phyloP scores from a whole-genome alignment of 176 grass and related monocot genomes.

The Tillandsia fasciculata region DNA sequence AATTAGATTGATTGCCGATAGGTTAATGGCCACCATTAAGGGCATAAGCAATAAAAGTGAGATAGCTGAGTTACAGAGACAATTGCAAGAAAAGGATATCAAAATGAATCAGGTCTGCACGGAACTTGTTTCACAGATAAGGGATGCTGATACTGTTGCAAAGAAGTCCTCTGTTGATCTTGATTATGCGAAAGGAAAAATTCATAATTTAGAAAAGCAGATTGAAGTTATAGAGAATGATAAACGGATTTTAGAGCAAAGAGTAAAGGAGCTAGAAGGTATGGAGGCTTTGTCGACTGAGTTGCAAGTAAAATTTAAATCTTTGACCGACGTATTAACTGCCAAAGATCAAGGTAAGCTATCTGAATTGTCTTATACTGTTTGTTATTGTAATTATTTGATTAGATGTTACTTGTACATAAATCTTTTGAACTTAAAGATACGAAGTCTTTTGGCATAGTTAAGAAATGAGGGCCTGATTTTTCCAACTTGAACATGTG shows the following conservation, averaged over 20 bases:
- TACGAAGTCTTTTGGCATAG: too few relatives aligned
- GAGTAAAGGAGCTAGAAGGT: conserved; percentile 49
- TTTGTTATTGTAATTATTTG: neutral
- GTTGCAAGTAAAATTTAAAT: conserved; percentile 48
- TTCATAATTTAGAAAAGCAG: conserved; percentile 59
- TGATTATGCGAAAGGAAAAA: conserved; percentile 41
- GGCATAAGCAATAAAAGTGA: conserved; percentile 31
- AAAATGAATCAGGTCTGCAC: conserved; percentile 58
- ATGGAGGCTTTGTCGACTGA: conserved; percentile 41
- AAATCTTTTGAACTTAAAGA: too few relatives aligned
- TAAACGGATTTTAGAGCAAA: conserved; percentile 46
- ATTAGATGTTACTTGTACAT: neutral
- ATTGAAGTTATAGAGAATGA: conserved; percentile 53
- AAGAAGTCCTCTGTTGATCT: conserved; percentile 39
- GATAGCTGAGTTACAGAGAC: conserved; percentile 72
- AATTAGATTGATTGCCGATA: conserved; percentile 52
- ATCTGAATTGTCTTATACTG: neutral
- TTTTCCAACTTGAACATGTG: too few relatives aligned
- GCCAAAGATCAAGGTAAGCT: conserved; percentile 84
- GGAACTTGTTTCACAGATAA: conserved; percentile 86
- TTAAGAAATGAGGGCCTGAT: too few relatives aligned
- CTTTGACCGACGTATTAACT: conserved; percentile 61
- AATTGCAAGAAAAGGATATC: conserved; percentile 72
- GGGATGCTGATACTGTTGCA: conserved; percentile 41
- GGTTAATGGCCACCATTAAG: conserved; percentile 42